Conservation (phyloP, 2,329 filamentous ascomycete genomes). For the Aspergillus thermomutatus region DNA sequence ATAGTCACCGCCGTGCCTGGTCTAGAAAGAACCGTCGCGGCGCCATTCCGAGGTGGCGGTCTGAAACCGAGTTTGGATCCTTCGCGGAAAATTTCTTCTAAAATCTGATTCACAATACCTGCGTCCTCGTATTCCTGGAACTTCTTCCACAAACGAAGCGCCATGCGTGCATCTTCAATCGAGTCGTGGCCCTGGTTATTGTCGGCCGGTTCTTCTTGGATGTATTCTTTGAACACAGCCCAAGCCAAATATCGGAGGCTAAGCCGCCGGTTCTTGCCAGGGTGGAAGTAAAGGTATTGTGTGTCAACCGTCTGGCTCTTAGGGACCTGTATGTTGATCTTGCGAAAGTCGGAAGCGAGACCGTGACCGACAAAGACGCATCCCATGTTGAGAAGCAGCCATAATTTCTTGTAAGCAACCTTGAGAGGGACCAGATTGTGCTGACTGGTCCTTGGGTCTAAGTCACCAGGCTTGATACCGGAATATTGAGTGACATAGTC, state of each 20-base stretch:
- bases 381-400: conserved; percentile 91
- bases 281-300: conserved; percentile 83
- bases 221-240: conserved; percentile 86
- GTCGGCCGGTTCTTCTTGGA: conserved; percentile 70
- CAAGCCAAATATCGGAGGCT: conserved; percentile 89
- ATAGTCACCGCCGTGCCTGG: conserved; percentile 39
- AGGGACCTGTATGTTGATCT: conserved; percentile 96
- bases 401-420: conserved; percentile 94
- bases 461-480: conserved; percentile 79
- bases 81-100: conserved; percentile 79
- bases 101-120: conserved; percentile 75
- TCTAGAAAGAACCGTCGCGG: conserved; percentile 31
- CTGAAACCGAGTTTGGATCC: conserved; percentile 59
- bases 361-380: conserved; percentile 94
- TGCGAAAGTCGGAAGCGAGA: conserved; percentile 91
- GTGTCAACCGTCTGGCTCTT: conserved; percentile 90
- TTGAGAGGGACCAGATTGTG: conserved; percentile 87
- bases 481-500: conserved; percentile 95
- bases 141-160: conserved; percentile 83
- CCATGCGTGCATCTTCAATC: conserved; percentile 91
- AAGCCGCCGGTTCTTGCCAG: conserved; percentile 76
- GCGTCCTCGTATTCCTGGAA: conserved; percentile 86
- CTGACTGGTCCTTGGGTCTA: conserved; percentile 72
- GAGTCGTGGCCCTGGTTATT: conserved; percentile 69
- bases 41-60: conserved; percentile 46